Evolutionary conservation across 2,329 filamentous ascomycete genomes (phyloP), one percentile per base, ranked within the genome.

Genomic region (Colletotrichum sp.): DNA sequence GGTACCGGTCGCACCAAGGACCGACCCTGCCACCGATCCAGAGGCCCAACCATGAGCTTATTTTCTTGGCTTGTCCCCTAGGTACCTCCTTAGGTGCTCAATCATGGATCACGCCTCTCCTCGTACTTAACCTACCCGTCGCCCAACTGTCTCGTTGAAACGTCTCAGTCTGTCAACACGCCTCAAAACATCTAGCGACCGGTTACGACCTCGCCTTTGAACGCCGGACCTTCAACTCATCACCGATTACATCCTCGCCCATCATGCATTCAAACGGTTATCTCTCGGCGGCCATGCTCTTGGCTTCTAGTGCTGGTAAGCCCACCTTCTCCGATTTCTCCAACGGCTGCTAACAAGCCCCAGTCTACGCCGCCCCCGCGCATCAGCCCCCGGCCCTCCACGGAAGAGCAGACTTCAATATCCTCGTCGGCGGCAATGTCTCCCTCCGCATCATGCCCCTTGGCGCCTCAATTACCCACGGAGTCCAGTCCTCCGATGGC

Each of bases 401-500:
- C 21, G 18, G 67, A 36, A 68, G 77, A 36, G 34, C 60, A 60
- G 71, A 74, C 63, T 72, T 77, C 69, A 61, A 55, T 13, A 43
- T 68, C 39, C 69, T 78, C 36, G 75, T 77, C 36, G 75, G 72
- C 48, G 77, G 75, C 73, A 82, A 80, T 63, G 78, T 81, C 7
- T 75, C 82, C n/a, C 82, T 88, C 10, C 85, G 86, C 59, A 83
- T 87, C 78, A 86, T 88, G 83, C 82, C 86, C 4, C 82, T 88
- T 4, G 86, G 86, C 63, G 86, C 86, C 2, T 87, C 85, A 69
- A 87, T 88, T 73, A 87, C 85, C 12, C 84, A 79, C 61, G 86
- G 87, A 64, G 43, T 78, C 10, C 79, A 34, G 6, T 87, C 85
- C 2, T 79, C 83, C 2, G 81, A 83, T 65, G 83, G 81, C 70